Evolutionary conservation across 2,329 filamentous ascomycete species (phyloP).

Genomic region (Neopestalotiopsis rosae): DNA sequence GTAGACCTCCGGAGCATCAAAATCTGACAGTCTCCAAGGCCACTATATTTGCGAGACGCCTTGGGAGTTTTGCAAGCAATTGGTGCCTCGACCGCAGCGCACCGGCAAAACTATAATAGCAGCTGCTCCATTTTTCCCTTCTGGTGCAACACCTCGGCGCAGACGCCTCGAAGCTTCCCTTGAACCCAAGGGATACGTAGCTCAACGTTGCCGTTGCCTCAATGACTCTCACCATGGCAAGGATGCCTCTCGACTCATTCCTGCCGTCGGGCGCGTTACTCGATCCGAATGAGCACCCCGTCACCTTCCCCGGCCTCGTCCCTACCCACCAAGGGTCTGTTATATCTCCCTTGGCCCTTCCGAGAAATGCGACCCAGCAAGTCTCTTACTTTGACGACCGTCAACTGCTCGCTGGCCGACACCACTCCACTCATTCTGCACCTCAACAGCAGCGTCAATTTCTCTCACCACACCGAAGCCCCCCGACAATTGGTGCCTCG

Average conservation of each 20-base stretch:
- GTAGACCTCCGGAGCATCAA: neutral
- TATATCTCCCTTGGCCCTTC: slow-evolving; percentile 46
- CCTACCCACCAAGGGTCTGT: slow-evolving; percentile 39
- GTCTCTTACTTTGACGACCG: slow-evolving; percentile 43
- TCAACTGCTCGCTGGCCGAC: slow-evolving; percentile 28
- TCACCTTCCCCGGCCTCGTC: slow-evolving; percentile 25
- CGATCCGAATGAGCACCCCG: slow-evolving; percentile 37
- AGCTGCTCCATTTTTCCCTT: neutral
- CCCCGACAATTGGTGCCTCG: slow-evolving; percentile 27
- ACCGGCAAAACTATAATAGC: slow-evolving; percentile 14
- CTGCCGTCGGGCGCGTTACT: slow-evolving; percentile 43
- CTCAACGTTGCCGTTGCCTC: slow-evolving; percentile 14
- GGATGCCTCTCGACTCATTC: slow-evolving; percentile 48
- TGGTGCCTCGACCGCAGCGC: neutral
- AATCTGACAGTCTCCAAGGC: neutral
- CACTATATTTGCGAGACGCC: neutral
- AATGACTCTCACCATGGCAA: slow-evolving; percentile 45
- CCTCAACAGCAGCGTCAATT: slow-evolving; percentile 27
- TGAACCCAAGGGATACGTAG: neutral
- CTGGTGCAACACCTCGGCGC: neutral
- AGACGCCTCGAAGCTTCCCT: slow-evolving; percentile 7
- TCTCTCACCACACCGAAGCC: slow-evolving; percentile 31
- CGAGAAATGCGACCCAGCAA: slow-evolving; percentile 41
- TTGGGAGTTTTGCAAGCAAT: neutral
- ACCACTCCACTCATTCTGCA: slow-evolving; percentile 28